These are phyloP conservation scores for Ophiostoma australiae DNA, from an alignment of 2,329 filamentous ascomycete genomes.

Conservation along the genomic window DNA sequence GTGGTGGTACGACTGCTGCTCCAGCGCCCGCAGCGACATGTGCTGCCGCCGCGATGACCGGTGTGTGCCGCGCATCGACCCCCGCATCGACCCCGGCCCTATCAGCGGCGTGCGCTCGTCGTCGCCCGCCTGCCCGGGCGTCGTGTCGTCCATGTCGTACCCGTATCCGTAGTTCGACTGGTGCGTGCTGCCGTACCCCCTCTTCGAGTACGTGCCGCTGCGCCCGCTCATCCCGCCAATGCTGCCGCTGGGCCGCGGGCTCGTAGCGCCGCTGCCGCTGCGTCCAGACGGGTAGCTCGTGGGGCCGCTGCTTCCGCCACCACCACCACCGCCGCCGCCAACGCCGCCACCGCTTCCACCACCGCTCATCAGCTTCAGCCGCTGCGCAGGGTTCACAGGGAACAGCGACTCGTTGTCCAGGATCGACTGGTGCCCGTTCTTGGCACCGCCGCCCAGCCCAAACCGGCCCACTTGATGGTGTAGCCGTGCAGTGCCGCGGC, in stretches of 20 bases:
- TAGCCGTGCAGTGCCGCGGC: constrained; percentile 64
- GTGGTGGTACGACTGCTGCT: constrained; percentile 64
- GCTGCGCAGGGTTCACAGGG: constrained; percentile 50
- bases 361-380: constrained; percentile 51
- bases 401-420: constrained; percentile 71
- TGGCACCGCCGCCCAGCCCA: constrained; percentile 58
- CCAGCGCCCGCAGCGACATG: constrained; percentile 62
- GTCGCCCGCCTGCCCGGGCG: constrained; percentile 59
- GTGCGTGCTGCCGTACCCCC: constrained; percentile 17
- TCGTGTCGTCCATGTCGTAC: constrained; percentile 75
- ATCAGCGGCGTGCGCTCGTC: constrained; percentile 86
- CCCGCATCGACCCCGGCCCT: constrained; percentile 27
- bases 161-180: constrained; percentile 40
- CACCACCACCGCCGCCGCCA: constrained; percentile 31
- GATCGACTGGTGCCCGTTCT: constrained; percentile 63
- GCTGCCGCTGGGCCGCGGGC: constrained; percentile 50
- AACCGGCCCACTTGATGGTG: constrained; percentile 68
- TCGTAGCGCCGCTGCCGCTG: constrained; percentile 64
- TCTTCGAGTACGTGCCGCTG: constrained; percentile 23
- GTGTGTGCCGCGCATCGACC: constrained; percentile 51
- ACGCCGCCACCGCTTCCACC: not conserved
- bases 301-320: constrained; percentile 31
- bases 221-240: constrained; percentile 35
- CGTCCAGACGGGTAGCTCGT: constrained; percentile 40
- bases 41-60: constrained; percentile 46